Evolutionary conservation across 768 basidiomycete species (phyloP), one percentile per base, ranked within the genome.

Genomic region (Trametes gibbosa): DNA sequence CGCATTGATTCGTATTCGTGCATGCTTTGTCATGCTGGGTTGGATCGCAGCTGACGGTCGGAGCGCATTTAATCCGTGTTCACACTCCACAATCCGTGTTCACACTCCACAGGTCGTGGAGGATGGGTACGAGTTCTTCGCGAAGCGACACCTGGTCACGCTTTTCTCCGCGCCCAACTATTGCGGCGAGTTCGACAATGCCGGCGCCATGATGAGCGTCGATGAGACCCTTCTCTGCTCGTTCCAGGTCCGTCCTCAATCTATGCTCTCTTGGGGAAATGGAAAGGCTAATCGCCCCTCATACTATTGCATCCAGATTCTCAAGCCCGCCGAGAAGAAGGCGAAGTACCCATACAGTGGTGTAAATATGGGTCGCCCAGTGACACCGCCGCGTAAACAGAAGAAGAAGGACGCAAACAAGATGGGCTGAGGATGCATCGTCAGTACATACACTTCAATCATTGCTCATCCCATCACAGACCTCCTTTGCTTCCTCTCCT

Each of bases 201-300:
- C 96, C 4, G 96, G 96, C 37, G 96, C 96, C 34, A 99, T 99
- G 96, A 99, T 98, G 96, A 95, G 92, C 69, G 96, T 99, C 42
- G 96, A 98, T 68, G 96, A 98, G 76, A 97, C 96, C 9, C 74
- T 98, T 64, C 74, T 98, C 64, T 98, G 96, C 77, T 98, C 95
- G 8, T 98, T 98, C 92, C 96, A 98, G 77, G 94, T 95, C 63
- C 49, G 67, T 54, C 8, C 17, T 16, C 41, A 39, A 12, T 57
- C 51, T 48, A 32, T 32, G 23, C 57, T 35, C 40, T 40, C 57
- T 49, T 43, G 46, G 41, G 37, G 24, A 25, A 50, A 56, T 39
- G 32, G 27, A 52, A 40, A 35, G 16, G 23, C 8, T 16, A 5
- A 47, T 29, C 24, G 25, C 14, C 14, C 19, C 12, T 14, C 1